phyloP scores from a whole-genome alignment of 1,139 yeast genomes.

The Pichia sp. region DNA sequence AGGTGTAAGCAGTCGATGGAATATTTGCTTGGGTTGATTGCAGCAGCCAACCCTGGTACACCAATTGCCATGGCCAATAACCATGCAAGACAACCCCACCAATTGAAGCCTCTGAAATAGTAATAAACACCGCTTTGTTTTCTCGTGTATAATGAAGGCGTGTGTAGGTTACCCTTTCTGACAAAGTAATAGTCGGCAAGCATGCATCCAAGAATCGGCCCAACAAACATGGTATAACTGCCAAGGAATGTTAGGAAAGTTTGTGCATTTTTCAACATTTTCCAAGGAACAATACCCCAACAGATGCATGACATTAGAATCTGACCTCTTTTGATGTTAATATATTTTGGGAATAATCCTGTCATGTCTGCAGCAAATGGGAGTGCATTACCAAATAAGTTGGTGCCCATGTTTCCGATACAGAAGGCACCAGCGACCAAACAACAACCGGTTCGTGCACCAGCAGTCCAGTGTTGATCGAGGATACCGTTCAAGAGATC shows the following conservation, averaged over 20 bases:
- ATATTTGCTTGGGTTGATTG: conserved; percentile 8
- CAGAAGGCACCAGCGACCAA: conserved; percentile 40
- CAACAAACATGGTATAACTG: conserved; percentile 15
- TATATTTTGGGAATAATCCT: conserved; percentile 66
- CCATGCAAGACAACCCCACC: conserved; percentile 14
- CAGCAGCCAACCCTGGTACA: conserved; percentile 14
- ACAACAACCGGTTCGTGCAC: conserved; percentile 39
- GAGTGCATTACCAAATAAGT: conserved; percentile 42
- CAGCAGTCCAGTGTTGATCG: conserved; percentile 30
- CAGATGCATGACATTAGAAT: conserved; percentile 72
- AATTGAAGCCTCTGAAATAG: conserved; percentile 25
- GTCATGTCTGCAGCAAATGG: conserved; percentile 64
- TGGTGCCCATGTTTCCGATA: conserved; percentile 41
- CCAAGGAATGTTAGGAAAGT: conserved; percentile 43
- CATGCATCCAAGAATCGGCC: conserved; percentile 30
- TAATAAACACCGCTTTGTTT: conserved; percentile 27
- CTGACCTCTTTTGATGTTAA: conserved; percentile 76
- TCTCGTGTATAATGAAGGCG: conserved; percentile 27
- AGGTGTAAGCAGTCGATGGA: conserved; percentile 10
- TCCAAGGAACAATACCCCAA: conserved; percentile 80
- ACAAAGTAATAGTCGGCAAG: conserved; percentile 29
- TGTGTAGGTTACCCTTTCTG: conserved; percentile 25
- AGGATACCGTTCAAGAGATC: conserved; percentile 22
- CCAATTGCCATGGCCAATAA: conserved; percentile 11
- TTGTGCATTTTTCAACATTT: conserved; percentile 38